These are phyloP conservation scores for Coemansia sp. DNA, from an alignment of 192 early-diverging fungal genomes.

Conservation along the genomic window DNA sequence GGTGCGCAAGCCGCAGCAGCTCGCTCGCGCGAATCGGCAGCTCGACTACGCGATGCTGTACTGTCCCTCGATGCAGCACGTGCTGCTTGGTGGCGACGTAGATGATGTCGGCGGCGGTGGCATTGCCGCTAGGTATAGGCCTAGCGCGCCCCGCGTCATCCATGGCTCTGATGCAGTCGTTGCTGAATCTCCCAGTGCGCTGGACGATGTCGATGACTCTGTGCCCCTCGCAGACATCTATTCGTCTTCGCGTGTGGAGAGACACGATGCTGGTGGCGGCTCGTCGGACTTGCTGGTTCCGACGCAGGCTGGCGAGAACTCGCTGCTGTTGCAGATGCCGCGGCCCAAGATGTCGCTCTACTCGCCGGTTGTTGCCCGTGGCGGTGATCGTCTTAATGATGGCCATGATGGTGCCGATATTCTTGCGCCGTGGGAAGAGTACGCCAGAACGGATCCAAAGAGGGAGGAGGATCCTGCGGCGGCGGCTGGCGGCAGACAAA, in stretches of 20 bases:
- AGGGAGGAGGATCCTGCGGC: not conserved
- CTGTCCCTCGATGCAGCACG: conserved; percentile 53
- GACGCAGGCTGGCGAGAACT: conserved; percentile 9
- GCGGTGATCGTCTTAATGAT: not conserved
- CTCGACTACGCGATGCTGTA: conserved; percentile 52
- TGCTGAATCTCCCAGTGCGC: not conserved
- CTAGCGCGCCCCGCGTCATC: conserved; percentile 24
- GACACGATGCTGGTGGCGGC: not conserved
- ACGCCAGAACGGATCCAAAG: conserved; percentile 17
- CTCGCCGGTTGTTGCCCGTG: conserved; percentile 36
- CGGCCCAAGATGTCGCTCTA: conserved; percentile 51
- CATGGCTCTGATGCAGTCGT: not conserved
- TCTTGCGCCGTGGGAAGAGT: conserved; percentile 52
- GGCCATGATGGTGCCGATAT: not conserved
- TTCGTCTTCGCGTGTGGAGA: conserved; percentile 8
- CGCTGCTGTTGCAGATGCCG: not conserved
- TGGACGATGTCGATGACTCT: conserved; percentile 28
- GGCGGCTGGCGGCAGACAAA: conserved; percentile 20
- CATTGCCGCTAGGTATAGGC: conserved; percentile 2
- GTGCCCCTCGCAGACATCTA: not conserved
- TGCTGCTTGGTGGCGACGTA: conserved; percentile 35
- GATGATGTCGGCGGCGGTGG: not conserved
- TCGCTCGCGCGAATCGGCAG: not conserved
- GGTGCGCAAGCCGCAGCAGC: not conserved
- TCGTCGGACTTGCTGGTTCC: conserved; percentile 11